Evolutionary conservation across 345 rosid species (phyloP).

Genomic region (Physaria fendleri): DNA sequence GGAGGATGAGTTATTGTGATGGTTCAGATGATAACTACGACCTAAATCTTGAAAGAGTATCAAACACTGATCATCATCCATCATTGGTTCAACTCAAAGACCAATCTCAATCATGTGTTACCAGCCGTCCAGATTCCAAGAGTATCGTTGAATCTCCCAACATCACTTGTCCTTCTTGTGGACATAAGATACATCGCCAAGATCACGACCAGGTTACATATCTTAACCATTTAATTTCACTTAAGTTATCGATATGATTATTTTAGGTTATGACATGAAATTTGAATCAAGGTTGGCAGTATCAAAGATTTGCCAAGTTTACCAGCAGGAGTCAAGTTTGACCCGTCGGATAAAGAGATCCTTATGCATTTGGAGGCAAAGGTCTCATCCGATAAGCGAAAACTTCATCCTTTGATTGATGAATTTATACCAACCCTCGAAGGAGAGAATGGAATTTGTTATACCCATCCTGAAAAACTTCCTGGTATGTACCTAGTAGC

Average conservation of each 20-base stretch:
- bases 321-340: conserved; percentile 93
- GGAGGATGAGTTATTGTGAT: conserved; percentile 64
- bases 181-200: conserved; percentile 41
- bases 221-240: neutral
- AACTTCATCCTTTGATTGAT: conserved; percentile 77
- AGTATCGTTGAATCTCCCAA: conserved; percentile 8
- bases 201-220: conserved; percentile 61
- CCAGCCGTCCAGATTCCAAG: conserved; percentile 27
- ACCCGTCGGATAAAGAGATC: conserved; percentile 89
- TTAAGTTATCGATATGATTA: neutral
- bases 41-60: conserved; percentile 29
- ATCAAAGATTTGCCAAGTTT: conserved; percentile 73
- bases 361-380: conserved; percentile 86
- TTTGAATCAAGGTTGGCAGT: conserved; percentile 37
- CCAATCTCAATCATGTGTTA: conserved; percentile 27
- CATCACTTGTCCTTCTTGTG: conserved; percentile 71
- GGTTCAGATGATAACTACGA: conserved; percentile 37
- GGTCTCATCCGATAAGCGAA: conserved; percentile 41
- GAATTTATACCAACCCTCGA: conserved; percentile 84
- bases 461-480: conserved; percentile 83
- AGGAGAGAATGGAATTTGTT: conserved; percentile 90
- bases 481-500: no score
- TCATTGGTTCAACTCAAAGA: conserved; percentile 25
- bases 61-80: conserved; percentile 21
- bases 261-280: neutral